Evolutionary conservation across 768 basidiomycete species (phyloP).

Genomic region (Suillus discolor): DNA sequence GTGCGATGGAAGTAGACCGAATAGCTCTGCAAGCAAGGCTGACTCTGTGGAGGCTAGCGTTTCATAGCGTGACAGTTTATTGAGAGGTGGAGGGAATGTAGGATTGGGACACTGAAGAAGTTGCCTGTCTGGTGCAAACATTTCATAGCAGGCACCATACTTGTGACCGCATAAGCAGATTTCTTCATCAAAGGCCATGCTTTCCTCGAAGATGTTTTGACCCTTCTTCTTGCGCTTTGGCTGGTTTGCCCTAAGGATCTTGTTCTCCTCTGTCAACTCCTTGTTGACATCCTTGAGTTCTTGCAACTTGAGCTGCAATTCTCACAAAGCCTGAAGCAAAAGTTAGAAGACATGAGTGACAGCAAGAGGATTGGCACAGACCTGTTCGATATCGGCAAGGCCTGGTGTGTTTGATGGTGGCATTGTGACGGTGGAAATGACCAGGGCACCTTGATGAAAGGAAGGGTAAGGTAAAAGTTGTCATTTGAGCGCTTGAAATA

Average conservation of each 20-base stretch:
- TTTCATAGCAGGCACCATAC: conserved; percentile 1
- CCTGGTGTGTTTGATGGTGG: not conserved
- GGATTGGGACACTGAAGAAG: not conserved
- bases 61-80: not conserved
- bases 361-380: not conserved
- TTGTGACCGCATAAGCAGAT: not conserved
- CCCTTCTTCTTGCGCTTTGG: conserved; percentile 4
- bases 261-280: conserved; percentile 11
- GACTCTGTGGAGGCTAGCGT: too few species aligned
- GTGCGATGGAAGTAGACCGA: not conserved
- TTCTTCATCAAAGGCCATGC: not conserved
- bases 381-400: not conserved
- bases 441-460: not conserved
- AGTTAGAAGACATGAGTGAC: not conserved
- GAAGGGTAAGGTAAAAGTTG: not conserved
- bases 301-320: not conserved
- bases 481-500: not conserved
- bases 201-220: not conserved
- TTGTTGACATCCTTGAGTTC: not conserved
- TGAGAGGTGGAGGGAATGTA: not conserved
- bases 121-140: not conserved
- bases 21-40: not conserved
- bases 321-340: not conserved
- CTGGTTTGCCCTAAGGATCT: conserved; percentile 6
- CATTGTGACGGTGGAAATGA: not conserved